These are phyloP conservation scores for Athelia sp. DNA, from an alignment of 1,284 basidiomycete genomes.

Conservation along the genomic window DNA sequence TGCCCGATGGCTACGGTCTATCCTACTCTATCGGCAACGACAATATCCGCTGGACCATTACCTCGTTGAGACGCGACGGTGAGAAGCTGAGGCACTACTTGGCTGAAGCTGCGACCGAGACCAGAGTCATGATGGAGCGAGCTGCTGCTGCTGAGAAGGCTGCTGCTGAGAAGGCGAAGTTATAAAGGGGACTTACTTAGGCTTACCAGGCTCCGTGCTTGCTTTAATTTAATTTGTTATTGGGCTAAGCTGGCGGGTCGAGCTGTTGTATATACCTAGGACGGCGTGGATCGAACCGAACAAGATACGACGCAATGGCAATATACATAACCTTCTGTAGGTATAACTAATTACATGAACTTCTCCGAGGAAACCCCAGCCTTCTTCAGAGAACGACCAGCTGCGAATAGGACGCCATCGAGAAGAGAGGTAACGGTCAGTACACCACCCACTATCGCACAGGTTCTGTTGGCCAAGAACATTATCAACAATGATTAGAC, in stretches of 20 bases:
- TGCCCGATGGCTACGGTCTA: conserved; percentile 90
- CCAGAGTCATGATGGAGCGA: conserved; percentile 69
- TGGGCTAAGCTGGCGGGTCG: no score
- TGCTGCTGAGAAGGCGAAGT: conserved; percentile 21
- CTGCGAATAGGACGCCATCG: conserved; percentile 84
- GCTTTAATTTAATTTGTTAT: no score
- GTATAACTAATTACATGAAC: neutral
- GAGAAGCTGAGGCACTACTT: conserved; percentile 69
- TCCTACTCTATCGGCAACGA: conserved; percentile 89
- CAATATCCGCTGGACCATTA: conserved; percentile 91
- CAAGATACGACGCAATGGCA: no score
- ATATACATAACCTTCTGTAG: no score
- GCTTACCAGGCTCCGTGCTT: no score
- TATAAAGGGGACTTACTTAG: conserved; percentile 20
- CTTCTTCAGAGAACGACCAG: conserved; percentile 65
- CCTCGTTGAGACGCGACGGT: conserved; percentile 67
- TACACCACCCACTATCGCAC: conserved; percentile 96
- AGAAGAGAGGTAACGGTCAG: conserved; percentile 92
- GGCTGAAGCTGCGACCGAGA: conserved; percentile 76
- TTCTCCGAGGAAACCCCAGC: conserved; percentile 13
- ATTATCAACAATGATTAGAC: conserved; percentile 2
- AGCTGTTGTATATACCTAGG: no score
- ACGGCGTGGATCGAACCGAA: no score
- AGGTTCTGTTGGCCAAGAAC: conserved; percentile 84
- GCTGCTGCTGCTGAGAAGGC: conserved; percentile 35